A percentile compares a stretch with the other conserved stretches of the same genome.
phyloP scores from a whole-genome alignment of 2,329 filamentous ascomycete genomes.

The Penicillium oxalicum region DNA sequence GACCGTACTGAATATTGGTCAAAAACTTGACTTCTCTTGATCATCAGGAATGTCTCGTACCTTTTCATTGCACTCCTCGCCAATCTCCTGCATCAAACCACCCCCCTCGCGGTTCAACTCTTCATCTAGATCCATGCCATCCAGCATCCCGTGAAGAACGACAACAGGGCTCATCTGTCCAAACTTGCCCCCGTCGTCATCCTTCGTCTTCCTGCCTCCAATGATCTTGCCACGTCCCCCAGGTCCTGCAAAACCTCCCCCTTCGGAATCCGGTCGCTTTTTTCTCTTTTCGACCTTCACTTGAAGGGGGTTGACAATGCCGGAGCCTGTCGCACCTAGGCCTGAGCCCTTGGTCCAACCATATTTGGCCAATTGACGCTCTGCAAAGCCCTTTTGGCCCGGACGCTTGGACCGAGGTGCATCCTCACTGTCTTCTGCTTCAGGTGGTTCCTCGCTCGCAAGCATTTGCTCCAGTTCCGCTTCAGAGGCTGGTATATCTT shows the following conservation, averaged over 20 bases:
- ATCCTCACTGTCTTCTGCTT: conserved; percentile 28
- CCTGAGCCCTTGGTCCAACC: conserved; percentile 87
- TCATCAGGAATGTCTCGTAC: conserved; percentile 32
- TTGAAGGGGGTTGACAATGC: conserved; percentile 77
- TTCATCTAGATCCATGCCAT: conserved; percentile 72
- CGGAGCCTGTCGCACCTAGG: conserved; percentile 72
- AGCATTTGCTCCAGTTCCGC: conserved; percentile 47
- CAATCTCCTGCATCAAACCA: conserved; percentile 83
- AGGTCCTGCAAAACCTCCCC: conserved; percentile 68
- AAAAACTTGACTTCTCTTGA: no score
- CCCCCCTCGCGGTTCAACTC: conserved; percentile 63
- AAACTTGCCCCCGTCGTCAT: conserved; percentile 52
- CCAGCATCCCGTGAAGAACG: conserved; percentile 76
- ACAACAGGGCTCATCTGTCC: conserved; percentile 76
- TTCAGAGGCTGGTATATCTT: conserved; percentile 49
- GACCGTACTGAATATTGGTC: conserved; percentile 58
- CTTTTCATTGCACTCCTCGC: conserved; percentile 83
- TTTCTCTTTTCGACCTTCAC: conserved; percentile 82
- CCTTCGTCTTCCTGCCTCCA: conserved; percentile 59
- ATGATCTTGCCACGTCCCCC: conserved; percentile 71
- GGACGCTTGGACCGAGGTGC: conserved; percentile 59
- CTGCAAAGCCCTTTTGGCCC: conserved; percentile 77
- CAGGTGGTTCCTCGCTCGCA: conserved; percentile 33
- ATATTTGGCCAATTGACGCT: conserved; percentile 86
- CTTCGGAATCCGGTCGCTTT: conserved; percentile 70